These are phyloP conservation scores for Avena insularis DNA, from an alignment of 176 grass and related monocot species.

Conservation along the genomic window DNA sequence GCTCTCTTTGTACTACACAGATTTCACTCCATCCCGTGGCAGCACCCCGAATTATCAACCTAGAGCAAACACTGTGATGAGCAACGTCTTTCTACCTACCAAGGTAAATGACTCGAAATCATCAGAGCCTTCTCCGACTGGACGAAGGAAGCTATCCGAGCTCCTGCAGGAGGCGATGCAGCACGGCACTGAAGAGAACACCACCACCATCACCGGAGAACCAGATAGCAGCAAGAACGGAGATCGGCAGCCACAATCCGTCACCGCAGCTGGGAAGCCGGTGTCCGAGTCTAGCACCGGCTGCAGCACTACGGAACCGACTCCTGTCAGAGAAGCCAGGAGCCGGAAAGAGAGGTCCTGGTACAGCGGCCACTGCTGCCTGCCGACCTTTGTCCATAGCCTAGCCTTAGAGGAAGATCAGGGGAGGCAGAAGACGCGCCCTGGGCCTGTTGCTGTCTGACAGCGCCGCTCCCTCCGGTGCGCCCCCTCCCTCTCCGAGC, in stretches of 20 bases:
- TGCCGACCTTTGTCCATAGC: constrained; percentile 63
- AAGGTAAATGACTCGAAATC: constrained; percentile 51
- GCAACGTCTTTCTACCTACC: constrained; percentile 42
- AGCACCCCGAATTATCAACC: constrained; percentile 71
- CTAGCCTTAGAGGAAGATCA: constrained; percentile 70
- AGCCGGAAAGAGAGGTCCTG: constrained; percentile 58
- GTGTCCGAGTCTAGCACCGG: constrained; percentile 47
- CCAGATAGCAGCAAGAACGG: constrained; percentile 36
- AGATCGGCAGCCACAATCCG: constrained; percentile 23
- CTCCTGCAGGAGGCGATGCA: constrained; percentile 69
- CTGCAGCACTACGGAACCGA: constrained; percentile 42
- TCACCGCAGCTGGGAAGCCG: constrained; percentile 24
- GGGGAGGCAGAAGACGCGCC: constrained; percentile 59
- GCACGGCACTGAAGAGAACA: constrained; percentile 39
- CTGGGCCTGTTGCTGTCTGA: constrained; percentile 66
- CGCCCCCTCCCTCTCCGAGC: background rate
- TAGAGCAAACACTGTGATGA: constrained; percentile 51
- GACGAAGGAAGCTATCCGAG: constrained; percentile 71
- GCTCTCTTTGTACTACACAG: constrained; percentile 40
- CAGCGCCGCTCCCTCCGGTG: background rate
- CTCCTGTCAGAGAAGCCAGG: constrained; percentile 43
- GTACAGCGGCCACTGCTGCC: constrained; percentile 67
- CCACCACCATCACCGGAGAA: background rate
- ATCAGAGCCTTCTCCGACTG: constrained; percentile 79
- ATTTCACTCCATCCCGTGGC: constrained; percentile 95